These are phyloP conservation scores for Sarcodon aspratus DNA, from an alignment of 768 basidiomycete genomes.

Conservation along the genomic window DNA sequence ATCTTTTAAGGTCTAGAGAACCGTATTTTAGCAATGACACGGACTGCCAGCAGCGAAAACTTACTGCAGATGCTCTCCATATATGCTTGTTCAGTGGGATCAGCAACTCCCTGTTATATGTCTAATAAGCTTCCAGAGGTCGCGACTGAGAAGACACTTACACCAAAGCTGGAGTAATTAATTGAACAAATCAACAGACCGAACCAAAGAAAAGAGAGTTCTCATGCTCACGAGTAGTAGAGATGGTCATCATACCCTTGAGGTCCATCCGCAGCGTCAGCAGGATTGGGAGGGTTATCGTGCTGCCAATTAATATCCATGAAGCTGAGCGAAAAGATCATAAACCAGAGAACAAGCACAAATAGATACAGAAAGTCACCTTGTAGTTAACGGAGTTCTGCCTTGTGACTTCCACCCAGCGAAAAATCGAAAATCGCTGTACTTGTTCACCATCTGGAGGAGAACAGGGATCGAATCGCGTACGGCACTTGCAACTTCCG, in stretches of 20 bases:
- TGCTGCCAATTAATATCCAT: conserved; percentile 76
- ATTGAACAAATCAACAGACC: conserved; percentile 29
- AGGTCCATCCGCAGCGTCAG: conserved; percentile 55
- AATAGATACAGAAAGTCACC: conserved; percentile 15
- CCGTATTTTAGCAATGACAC: not conserved
- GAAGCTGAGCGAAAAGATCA: conserved; percentile 33
- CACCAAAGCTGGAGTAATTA: conserved; percentile 27
- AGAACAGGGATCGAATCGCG: conserved; percentile 26
- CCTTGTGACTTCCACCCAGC: not conserved
- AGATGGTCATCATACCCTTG: conserved; percentile 73
- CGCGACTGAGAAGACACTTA: not conserved
- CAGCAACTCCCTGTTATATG: conserved; percentile 50
- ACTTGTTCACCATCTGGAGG: conserved; percentile 12
- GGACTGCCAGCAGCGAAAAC: conserved; percentile 9
- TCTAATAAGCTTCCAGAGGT: not conserved
- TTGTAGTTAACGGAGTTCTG: conserved; percentile 23
- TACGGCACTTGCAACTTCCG: conserved; percentile 21
- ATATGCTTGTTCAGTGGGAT: conserved; percentile 52
- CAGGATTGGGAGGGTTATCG: conserved; percentile 60
- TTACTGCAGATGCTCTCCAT: conserved; percentile 59
- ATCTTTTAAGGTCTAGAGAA: conserved; percentile 43
- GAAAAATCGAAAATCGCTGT: not conserved
- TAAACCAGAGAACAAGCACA: not conserved
- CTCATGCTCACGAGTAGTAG: conserved; percentile 35
- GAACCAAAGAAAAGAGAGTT: conserved; percentile 25